These are phyloP conservation scores for Alternaria ethzedia DNA, from an alignment of 2,329 filamentous ascomycete species.

Conservation along the genomic window DNA sequence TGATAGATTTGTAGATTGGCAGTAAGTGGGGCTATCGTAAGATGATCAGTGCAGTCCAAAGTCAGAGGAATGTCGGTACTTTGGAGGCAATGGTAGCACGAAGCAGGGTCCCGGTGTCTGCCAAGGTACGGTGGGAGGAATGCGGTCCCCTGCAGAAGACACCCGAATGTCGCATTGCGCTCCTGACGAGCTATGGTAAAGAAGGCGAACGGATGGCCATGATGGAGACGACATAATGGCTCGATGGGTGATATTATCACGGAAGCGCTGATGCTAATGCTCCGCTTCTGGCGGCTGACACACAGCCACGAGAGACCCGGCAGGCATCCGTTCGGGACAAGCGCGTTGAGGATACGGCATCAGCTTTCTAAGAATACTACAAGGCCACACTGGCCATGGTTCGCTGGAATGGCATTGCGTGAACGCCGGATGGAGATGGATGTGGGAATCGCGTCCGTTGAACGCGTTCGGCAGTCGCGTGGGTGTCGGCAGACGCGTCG, in stretches of 20 bases:
- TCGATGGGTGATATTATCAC: conserved; percentile 22
- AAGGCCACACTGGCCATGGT: conserved; percentile 16
- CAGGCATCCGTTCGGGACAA: conserved; percentile 28
- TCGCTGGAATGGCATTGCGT: conserved; percentile 17
- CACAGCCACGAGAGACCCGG: conserved; percentile 45
- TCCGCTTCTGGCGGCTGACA: conserved; percentile 36
- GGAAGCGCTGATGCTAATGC: conserved; percentile 23
- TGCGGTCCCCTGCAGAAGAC: neutral
- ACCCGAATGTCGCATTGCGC: neutral
- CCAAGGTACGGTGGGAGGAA: neutral
- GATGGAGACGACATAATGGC: neutral
- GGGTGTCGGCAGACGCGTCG: neutral
- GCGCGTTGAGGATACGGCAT: conserved; percentile 36
- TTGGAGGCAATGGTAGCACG: neutral
- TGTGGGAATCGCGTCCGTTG: neutral
- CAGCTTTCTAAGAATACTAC: conserved; percentile 48
- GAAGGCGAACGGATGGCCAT: conserved; percentile 2
- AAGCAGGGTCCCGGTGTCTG: conserved; percentile 5
- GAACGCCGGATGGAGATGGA: conserved; percentile 15
- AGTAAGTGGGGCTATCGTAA: conserved; percentile 3
- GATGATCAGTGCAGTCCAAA: neutral
- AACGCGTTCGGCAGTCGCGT: neutral
- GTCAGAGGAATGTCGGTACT: neutral
- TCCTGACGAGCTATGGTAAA: conserved; percentile 4
- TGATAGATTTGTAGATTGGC: neutral